Evolutionary conservation across 2,329 filamentous ascomycete species (phyloP).

Genomic region (Lasiodiplodia theobromae): DNA sequence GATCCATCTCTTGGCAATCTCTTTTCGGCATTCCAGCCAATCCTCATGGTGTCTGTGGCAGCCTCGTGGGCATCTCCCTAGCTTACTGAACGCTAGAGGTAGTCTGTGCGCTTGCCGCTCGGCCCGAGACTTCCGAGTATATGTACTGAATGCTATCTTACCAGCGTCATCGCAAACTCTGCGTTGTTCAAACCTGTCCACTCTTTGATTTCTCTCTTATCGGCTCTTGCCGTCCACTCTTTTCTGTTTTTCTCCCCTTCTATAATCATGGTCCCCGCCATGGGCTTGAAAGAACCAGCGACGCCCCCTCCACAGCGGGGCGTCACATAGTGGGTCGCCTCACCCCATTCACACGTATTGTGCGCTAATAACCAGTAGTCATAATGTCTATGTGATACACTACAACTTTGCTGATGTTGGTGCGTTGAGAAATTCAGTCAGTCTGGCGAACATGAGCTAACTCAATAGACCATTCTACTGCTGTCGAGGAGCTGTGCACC

Average conservation of each 20-base stretch:
- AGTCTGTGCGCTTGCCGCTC: conserved; percentile 28
- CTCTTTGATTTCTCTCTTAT: conserved; percentile 19
- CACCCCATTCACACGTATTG: background rate
- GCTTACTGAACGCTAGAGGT: conserved; percentile 17
- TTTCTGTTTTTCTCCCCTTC: conserved; percentile 6
- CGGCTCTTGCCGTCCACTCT: conserved; percentile 17
- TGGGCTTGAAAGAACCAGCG: background rate
- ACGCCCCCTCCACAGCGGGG: conserved; percentile 8
- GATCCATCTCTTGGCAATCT: conserved; percentile 22
- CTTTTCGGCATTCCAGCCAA: background rate
- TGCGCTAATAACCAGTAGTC: background rate
- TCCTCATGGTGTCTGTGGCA: background rate
- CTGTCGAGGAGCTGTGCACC: conserved; percentile 36
- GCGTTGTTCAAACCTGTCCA: background rate
- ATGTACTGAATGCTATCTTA: conserved; percentile 6
- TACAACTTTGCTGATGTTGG: conserved; percentile 41
- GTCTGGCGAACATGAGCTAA: background rate
- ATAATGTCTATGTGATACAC: conserved; percentile 44
- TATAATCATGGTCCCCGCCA: conserved; percentile 1
- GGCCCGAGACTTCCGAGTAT: conserved; percentile 23
- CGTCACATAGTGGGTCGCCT: conserved; percentile 13
- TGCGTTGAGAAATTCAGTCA: conserved; percentile 31
- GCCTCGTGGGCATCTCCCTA: conserved; percentile 6
- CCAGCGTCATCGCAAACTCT: conserved; percentile 10
- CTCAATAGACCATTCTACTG: conserved; percentile 34